Percentiles rank a stretch among this genome's conserved stretches.
phyloP scores from a whole-genome alignment of 345 rosid genomes.

The Mangifera indica region DNA sequence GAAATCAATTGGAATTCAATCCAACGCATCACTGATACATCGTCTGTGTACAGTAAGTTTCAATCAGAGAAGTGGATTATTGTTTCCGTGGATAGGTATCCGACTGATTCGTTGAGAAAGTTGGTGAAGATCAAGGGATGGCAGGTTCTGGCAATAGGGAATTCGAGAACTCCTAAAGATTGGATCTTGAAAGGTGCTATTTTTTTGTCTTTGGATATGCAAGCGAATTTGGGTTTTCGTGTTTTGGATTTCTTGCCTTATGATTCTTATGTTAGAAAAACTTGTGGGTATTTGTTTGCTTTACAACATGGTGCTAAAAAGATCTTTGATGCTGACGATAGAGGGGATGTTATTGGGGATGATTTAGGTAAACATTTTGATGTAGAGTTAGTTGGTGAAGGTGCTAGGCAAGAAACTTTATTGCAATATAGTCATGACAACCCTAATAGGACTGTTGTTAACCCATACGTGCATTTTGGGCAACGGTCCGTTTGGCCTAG shows the following conservation, averaged over 20 bases:
- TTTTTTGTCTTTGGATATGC: constrained; percentile 79
- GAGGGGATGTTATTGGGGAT: constrained; percentile 79
- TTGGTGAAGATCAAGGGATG: constrained; percentile 80
- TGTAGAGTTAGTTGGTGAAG: constrained; percentile 80
- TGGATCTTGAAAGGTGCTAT: constrained; percentile 91
- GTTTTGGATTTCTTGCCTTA: constrained; percentile 81
- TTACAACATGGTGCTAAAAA: constrained; percentile 95
- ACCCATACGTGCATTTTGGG: constrained; percentile 93
- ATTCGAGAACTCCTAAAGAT: constrained; percentile 75
- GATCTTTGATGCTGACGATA: constrained; percentile 92
- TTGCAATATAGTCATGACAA: constrained; percentile 91
- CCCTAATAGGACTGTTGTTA: constrained; percentile 70
- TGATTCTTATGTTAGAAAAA: constrained; percentile 83
- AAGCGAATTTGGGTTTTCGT: constrained; percentile 73
- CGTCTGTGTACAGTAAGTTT: constrained; percentile 68
- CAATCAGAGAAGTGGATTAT: constrained; percentile 85
- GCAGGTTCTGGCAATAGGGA: constrained; percentile 90
- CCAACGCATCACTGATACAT: constrained; percentile 44
- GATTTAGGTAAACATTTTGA: constrained; percentile 91
- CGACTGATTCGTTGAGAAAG: constrained; percentile 60
- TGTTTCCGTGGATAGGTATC: constrained; percentile 74
- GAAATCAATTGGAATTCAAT: constrained; percentile 72
- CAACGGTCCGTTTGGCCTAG: constrained; percentile 99
- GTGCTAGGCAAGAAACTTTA: constrained; percentile 73
- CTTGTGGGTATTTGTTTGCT: constrained; percentile 88